These are phyloP conservation scores for Kluyveromyces aestuarii DNA, from an alignment of 805 yeast genomes.

Conservation along the genomic window DNA sequence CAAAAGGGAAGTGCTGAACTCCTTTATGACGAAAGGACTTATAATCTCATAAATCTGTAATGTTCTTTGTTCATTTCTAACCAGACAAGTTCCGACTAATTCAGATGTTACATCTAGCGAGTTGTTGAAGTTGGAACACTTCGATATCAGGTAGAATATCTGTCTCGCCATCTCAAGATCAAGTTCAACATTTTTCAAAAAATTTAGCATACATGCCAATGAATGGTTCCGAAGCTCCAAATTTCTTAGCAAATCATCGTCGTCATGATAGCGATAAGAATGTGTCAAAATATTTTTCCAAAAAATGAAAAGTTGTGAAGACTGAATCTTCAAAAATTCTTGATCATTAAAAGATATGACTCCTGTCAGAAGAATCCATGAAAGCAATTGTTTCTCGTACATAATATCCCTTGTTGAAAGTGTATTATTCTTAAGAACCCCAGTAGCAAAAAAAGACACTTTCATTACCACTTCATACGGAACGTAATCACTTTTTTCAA, in stretches of 20 bases:
- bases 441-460: conserved; percentile 36
- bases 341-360: conserved; percentile 50
- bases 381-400: conserved; percentile 32
- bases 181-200: conserved; percentile 33
- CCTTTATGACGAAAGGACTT: conserved; percentile 25
- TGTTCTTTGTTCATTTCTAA: conserved; percentile 35
- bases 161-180: conserved; percentile 37
- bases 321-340: conserved; percentile 43
- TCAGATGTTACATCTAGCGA: conserved; percentile 20
- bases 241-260: conserved; percentile 31
- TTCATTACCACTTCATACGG: conserved; percentile 37
- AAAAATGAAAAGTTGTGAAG: conserved; percentile 47
- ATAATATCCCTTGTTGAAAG: conserved; percentile 24
- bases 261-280: conserved; percentile 34
- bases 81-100: conserved; percentile 23
- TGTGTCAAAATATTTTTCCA: conserved; percentile 57
- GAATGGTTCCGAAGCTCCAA: conserved; percentile 50
- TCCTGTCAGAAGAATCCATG: conserved; percentile 62
- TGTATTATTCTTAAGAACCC: conserved; percentile 33
- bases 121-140: conserved; percentile 28
- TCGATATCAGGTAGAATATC: conserved; percentile 41
- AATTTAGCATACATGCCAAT: conserved; percentile 46
- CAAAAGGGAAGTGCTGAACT: conserved; percentile 34
- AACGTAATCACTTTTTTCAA: conserved; percentile 34
- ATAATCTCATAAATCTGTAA: conserved; percentile 37